Percentiles rank a stretch among this genome's conserved stretches.
phyloP scores from a whole-genome alignment of 2,329 filamentous ascomycete species.

The Ilyonectria destructans region DNA sequence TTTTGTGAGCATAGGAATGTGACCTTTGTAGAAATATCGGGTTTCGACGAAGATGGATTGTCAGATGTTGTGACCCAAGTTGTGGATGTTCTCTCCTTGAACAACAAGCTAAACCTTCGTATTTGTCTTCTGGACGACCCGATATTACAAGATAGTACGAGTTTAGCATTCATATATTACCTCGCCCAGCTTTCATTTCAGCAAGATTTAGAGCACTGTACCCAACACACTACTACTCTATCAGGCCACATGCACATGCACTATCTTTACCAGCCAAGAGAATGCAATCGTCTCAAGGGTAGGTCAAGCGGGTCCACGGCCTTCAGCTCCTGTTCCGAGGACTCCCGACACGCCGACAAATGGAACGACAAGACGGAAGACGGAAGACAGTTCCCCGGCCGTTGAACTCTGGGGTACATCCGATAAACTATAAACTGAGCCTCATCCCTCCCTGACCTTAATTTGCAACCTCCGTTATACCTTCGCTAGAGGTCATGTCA shows the following conservation, averaged over 20 bases:
- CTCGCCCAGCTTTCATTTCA: background rate
- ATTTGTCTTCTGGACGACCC: too few species aligned
- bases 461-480: conserved; percentile 5
- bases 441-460: conserved; percentile 7
- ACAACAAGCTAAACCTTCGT: background rate
- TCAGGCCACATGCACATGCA: background rate
- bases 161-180: background rate
- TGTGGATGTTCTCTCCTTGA: background rate
- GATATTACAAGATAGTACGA: background rate
- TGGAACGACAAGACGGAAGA: conserved; percentile 12
- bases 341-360: conserved; percentile 37
- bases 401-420: conserved; percentile 11
- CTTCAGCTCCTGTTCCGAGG: conserved; percentile 37
- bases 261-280: background rate
- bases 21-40: too few species aligned
- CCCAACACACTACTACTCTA: background rate
- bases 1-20: background rate
- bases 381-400: conserved; percentile 7
- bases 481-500: background rate
- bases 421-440: conserved; percentile 21
- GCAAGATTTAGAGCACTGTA: background rate
- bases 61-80: background rate
- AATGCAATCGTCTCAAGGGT: background rate
- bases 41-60: background rate
- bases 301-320: conserved; percentile 18